Evolutionary conservation across 345 rosid species (phyloP).

Genomic region (Lumnitzera racemosa): DNA sequence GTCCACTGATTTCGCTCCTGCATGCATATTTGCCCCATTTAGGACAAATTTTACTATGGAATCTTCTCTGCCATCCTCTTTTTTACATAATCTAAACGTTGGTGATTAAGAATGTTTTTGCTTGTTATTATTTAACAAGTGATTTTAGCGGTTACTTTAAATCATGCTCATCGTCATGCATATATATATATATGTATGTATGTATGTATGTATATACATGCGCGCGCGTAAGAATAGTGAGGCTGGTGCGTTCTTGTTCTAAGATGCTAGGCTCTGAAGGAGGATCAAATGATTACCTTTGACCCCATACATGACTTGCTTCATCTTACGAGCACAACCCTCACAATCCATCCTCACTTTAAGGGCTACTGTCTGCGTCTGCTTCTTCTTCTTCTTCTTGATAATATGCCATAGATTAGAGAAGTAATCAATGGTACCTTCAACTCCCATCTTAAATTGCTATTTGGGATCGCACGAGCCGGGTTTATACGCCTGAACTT

Average conservation of each 20-base stretch:
- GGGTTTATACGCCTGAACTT: too few species aligned
- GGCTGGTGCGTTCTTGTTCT: neutral
- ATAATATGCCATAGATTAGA: conserved; percentile 40
- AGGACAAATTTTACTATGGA: too few species aligned
- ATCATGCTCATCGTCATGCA: too few species aligned
- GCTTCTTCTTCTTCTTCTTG: conserved; percentile 54
- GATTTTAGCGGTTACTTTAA: too few species aligned
- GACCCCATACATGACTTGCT: conserved; percentile 55
- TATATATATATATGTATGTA: too few species aligned
- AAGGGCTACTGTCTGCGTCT: conserved; percentile 61
- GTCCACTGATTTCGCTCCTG: conserved; percentile 74
- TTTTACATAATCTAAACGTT: too few species aligned
- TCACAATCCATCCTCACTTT: conserved; percentile 82
- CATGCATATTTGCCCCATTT: neutral
- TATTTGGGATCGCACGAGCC: neutral
- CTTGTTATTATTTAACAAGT: too few species aligned
- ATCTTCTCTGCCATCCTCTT: too few species aligned
- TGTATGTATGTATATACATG: too few species aligned
- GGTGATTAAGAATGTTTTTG: neutral
- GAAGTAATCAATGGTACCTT: conserved; percentile 65
- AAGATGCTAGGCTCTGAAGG: too few species aligned
- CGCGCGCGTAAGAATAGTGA: too few species aligned
- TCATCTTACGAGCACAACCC: conserved; percentile 82
- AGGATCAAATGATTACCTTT: conserved; percentile 39
- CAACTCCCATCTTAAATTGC: conserved; percentile 54